These are phyloP conservation scores for Pterocarpus macrocarpus DNA, from an alignment of 306 rosid genomes.

Conservation along the genomic window DNA sequence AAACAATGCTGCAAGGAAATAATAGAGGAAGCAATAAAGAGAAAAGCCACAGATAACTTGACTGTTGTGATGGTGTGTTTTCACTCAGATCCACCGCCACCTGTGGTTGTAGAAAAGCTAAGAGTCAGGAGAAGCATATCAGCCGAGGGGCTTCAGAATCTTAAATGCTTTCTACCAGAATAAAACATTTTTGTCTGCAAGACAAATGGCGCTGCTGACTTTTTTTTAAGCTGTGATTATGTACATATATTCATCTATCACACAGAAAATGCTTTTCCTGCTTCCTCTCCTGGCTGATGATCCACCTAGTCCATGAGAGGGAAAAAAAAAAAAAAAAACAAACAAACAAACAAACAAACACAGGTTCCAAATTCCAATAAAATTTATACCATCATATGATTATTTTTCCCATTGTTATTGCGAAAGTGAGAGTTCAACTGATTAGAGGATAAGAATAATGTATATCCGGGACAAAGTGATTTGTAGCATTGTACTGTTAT, in stretches of 20 bases:
- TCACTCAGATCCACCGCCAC: slow-evolving; percentile 82
- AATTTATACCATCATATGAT: slow-evolving; percentile 22
- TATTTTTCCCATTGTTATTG: slow-evolving; percentile 39
- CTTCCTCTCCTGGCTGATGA: slow-evolving; percentile 33
- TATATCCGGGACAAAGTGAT: slow-evolving; percentile 34
- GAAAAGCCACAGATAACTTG: slow-evolving; percentile 78
- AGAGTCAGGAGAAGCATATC: slow-evolving; percentile 86
- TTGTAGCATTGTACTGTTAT: slow-evolving; percentile 33
- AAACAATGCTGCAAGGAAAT: slow-evolving; percentile 81
- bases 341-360: too few species aligned
- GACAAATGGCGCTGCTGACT: slow-evolving; percentile 16
- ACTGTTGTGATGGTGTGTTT: slow-evolving; percentile 85
- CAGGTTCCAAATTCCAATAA: slow-evolving; percentile 44
- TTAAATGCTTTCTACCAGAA: slow-evolving; percentile 66
- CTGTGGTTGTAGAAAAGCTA: slow-evolving; percentile 65
- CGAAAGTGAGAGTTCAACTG: slow-evolving; percentile 32
- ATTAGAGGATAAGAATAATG: slow-evolving; percentile 36
- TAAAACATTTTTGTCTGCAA: slow-evolving; percentile 45
- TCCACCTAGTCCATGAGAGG: slow-evolving; percentile 32
- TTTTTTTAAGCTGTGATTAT: slow-evolving; percentile 41
- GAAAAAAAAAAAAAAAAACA: slow-evolving; percentile 27
- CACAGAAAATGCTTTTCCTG: slow-evolving; percentile 28
- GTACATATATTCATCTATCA: slow-evolving; percentile 57
- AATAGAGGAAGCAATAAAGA: slow-evolving; percentile 81
- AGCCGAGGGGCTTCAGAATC: slow-evolving; percentile 83